Base-by-base conservation (phyloP, 495 filamentous ascomycete species). In the Viridothelium virens region DNA sequence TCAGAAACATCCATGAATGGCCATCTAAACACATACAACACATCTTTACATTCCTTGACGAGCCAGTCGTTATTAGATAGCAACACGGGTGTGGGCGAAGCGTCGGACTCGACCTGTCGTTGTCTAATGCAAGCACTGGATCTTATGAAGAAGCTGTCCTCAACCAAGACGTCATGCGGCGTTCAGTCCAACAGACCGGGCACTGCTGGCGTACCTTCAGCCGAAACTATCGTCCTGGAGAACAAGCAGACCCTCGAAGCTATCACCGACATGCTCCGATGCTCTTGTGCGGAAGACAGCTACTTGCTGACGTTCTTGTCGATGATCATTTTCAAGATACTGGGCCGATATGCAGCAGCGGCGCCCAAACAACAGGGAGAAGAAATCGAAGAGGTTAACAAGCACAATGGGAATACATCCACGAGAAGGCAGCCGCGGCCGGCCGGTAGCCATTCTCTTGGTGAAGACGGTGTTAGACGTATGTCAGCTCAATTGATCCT, bases 401-500 rank as follows among this genome's bases (percentile, higher is more conserved):
- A 9, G 4, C 68, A 61, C 18, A 48, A 38, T 41, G 44, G 1
- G 1, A 37, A 31, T 50, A 53, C 48, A 16, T 25, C 9, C n/a
- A 38, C 7, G 44, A 14, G n/a, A 61, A 46, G 33, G 59, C 62
- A 1, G 68, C 56, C 47, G 65, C 69, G 61, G 70, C 1, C 65
- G 68, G 7, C 36, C 53, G 36, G 53, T 37, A 66, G 62, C 56
- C 70, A 71, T 63, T 63, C 53, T 56, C 11, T 69, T 36, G 69
- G 74, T 10, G 71, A 70, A 47, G 70, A 71, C 25, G 68, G 74
- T 63, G 64, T 41, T 38, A 62, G 50, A 12, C 73, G 75, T 36
- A 74, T 75, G 71, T 70, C 73, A 0, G 77, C 77, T 1, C 74
- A 77, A 67, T 64, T 75, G 12, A 70, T 79, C 14, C 76, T 79